phyloP scores from a whole-genome alignment of 202 grass and related monocot genomes.

The Musa balbisiana region DNA sequence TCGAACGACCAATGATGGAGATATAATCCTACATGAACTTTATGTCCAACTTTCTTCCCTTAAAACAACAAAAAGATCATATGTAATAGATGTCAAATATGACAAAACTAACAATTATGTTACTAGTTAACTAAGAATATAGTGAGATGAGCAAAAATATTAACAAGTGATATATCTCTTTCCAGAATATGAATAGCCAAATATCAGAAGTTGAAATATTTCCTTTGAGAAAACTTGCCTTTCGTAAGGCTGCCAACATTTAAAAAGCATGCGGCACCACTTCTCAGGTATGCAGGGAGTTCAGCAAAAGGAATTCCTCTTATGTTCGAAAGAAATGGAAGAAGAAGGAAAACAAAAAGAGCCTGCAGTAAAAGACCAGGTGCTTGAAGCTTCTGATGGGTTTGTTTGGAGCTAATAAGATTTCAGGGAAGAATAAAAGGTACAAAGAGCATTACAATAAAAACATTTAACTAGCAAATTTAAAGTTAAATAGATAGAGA shows the following conservation, averaged over 20 bases:
- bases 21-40: no score
- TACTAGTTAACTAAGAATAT: neutral
- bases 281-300: conserved; percentile 63
- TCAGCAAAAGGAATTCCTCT: conserved; percentile 77
- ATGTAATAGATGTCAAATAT: neutral
- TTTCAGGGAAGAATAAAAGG: neutral
- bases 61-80: no score
- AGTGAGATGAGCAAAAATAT: neutral
- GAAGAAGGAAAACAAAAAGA: conserved; percentile 81
- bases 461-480: neutral
- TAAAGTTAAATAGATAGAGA: neutral
- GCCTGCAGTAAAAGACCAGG: conserved; percentile 48
- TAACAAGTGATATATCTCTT: neutral
- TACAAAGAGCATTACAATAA: conserved; percentile 6
- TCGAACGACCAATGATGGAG: no score
- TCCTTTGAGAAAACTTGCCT: conserved; percentile 34
- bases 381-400: conserved; percentile 4
- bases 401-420: neutral
- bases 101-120: neutral
- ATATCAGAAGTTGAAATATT: neutral
- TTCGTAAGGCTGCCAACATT: conserved; percentile 59
- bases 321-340: conserved; percentile 78
- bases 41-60: no score
- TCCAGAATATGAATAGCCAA: neutral
- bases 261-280: conserved; percentile 75